Base-by-base conservation (phyloP, 768 basidiomycete genomes). In the Clitopilus passeckerianus region DNA sequence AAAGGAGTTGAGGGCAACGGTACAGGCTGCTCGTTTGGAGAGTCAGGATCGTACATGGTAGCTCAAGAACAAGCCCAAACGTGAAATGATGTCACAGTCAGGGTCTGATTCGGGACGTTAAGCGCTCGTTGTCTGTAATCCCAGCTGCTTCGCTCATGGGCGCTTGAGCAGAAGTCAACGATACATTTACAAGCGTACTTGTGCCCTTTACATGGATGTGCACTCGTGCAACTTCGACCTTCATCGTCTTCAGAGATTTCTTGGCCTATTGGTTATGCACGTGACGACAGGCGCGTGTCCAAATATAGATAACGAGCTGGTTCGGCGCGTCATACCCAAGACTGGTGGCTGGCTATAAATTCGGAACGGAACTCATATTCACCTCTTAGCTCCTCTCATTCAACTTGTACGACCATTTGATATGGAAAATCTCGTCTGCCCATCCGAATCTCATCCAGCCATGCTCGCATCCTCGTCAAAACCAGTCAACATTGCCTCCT, bases 1-100 rank as follows among this genome's bases (percentile, higher is more conserved):
- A 68, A 64, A 16, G 78, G 76, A 10, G 77, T 76, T 22, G 74
- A 76, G 16, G 80, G 80, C 15, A 83, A 71, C 16, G 72, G 53
- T 7, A 79, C 75, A 30, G 72, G 69, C 57, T 76, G 70, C 60
- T 80, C 80, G 15, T 70, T 63, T 6, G 69, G 64, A n/a, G 77
- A 74, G 43, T 63, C 70, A 16, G 76, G 74, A 62, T 80, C 76
- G 61, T 79, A 79, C 54, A 37, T 37, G 34, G 53, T 35, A 23
- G 59, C 57, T 37, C 67, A 66, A 50, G 59, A 59, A 43, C 67
- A 66, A 50, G 62, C 65, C 67, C 62, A 58, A 55, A n/a, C n/a
- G 20, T 1, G 54, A 43, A 57, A 64, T 65, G 37, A 20, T 44
- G 23, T 20, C 6, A 23, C 27, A 7, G 7, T 30, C 27, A 30